Base-by-base conservation (phyloP, 1,284 basidiomycete species). In the Hymenochaete sp. region DNA sequence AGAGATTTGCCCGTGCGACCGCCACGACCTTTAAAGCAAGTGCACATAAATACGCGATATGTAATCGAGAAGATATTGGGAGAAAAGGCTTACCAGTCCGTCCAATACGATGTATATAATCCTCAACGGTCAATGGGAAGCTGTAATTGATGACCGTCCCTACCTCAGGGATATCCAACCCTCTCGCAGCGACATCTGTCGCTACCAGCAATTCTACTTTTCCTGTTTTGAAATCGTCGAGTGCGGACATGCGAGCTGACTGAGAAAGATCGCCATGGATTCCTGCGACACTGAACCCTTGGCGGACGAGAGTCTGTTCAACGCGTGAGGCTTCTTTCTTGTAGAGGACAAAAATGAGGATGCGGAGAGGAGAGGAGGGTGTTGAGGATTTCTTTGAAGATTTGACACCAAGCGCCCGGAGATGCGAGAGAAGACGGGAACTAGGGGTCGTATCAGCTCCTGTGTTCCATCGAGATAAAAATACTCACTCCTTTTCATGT, bases 51-150 rank as follows among this genome's bases (percentile, higher is more conserved):
- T n/a, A n/a, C n/a, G n/a, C n/a, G n/a, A n/a, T n/a, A n/a, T n/a
- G n/a, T 44, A 28, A 38, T 38, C 27, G n/a, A 19, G 29, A 18
- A n/a, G 29, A 56, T 49, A 22, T 42, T 61, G 71, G 56, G 53
- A 82, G 82, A 6, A n/a, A 5, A 7, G 13, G 19, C 21, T 29
- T 19, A 47, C 46, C 83, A 4, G 95, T 98, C 56, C 95, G 79
- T 24, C 95, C 95, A 55, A 98, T 98, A 25, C 96, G 85, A 67
- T 98, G 95, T 51, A 98, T 85, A 62, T 98, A 98, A 68, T 98
- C 81, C 67, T 93, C 92, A 39, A 95, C 83, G 0, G 90, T 97
- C 55, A 98, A 69, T 13, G 96, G 96, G 73, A 98, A 99, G 7
- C 92, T 97, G 59, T 98, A 96, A 67, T 96, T 96, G 59, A 93